Evolutionary conservation across 2,329 filamentous ascomycete species (phyloP).

Genomic region (Rosellinia necatrix): DNA sequence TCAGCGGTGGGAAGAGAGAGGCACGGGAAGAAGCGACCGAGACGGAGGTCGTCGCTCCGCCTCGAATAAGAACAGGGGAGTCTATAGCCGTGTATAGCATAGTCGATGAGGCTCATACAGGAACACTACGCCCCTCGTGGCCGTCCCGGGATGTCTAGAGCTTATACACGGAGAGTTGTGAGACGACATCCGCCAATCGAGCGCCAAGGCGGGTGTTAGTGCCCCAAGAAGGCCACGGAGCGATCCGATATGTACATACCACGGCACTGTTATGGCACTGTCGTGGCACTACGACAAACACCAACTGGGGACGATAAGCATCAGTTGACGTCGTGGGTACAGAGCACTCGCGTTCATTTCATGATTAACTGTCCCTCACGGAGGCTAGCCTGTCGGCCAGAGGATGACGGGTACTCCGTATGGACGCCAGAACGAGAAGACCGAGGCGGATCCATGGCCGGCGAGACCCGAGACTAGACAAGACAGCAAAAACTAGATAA

Average conservation of each 20-base stretch:
- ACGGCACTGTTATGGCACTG: background rate
- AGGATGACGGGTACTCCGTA: too few relatives aligned
- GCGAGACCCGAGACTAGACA: too few relatives aligned
- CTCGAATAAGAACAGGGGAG: slow-evolving; percentile 29
- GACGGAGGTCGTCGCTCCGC: slow-evolving; percentile 38
- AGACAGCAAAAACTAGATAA: too few relatives aligned
- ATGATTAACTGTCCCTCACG: too few relatives aligned
- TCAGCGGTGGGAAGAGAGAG: too few relatives aligned
- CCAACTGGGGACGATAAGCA: too few relatives aligned
- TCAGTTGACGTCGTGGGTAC: too few relatives aligned
- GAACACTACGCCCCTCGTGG: background rate
- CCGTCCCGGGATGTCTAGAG: background rate
- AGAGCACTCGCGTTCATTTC: too few relatives aligned
- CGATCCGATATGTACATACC: background rate
- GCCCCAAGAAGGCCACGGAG: slow-evolving; percentile 1
- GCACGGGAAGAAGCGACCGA: background rate
- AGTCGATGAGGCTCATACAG: slow-evolving; percentile 14
- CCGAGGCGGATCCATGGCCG: too few relatives aligned
- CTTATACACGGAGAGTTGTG: background rate
- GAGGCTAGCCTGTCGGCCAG: too few relatives aligned
- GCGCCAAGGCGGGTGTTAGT: slow-evolving; percentile 8
- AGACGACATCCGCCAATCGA: background rate
- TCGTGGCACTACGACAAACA: background rate
- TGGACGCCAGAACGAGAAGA: too few relatives aligned
- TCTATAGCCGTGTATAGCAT: slow-evolving; percentile 14